A percentile compares a stretch with the other conserved stretches of the same genome.
phyloP scores from a whole-genome alignment of 441 rosid species.

The Populus hybrid region DNA sequence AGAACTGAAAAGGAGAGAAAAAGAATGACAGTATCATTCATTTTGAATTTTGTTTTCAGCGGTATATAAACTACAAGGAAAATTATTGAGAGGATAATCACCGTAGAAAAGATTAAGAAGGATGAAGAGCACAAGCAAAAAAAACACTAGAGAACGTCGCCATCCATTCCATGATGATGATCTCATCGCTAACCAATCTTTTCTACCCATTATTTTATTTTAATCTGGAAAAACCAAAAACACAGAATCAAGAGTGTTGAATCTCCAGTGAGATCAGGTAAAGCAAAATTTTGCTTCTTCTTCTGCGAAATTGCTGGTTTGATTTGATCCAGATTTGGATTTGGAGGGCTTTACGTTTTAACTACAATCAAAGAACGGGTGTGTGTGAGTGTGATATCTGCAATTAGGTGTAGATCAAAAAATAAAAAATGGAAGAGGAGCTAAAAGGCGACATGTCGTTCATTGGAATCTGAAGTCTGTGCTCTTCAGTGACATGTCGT shows the following conservation, averaged over 20 bases:
- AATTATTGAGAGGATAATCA: background rate
- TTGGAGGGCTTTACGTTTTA: background rate
- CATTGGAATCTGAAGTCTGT: background rate
- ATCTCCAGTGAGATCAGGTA: background rate
- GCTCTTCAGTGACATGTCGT: background rate
- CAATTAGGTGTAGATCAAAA: background rate
- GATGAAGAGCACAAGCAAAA: background rate
- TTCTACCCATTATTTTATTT: background rate
- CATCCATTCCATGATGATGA: background rate
- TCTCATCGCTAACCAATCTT: background rate
- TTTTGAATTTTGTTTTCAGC: background rate
- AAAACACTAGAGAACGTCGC: background rate
- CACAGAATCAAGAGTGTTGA: background rate
- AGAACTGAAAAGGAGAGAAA: conserved; percentile 28
- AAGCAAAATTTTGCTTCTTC: background rate
- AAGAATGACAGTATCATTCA: background rate
- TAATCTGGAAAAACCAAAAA: background rate
- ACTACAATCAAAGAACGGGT: background rate
- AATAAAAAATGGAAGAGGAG: no score
- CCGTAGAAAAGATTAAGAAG: background rate
- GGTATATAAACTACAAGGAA: background rate
- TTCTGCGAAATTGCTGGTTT: background rate
- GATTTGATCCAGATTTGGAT: background rate
- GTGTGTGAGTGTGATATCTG: background rate
- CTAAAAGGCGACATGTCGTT: no score